These are phyloP conservation scores for Euptelea pleiosperma DNA, from an alignment of 164 flowering plant species.

Conservation along the genomic window DNA sequence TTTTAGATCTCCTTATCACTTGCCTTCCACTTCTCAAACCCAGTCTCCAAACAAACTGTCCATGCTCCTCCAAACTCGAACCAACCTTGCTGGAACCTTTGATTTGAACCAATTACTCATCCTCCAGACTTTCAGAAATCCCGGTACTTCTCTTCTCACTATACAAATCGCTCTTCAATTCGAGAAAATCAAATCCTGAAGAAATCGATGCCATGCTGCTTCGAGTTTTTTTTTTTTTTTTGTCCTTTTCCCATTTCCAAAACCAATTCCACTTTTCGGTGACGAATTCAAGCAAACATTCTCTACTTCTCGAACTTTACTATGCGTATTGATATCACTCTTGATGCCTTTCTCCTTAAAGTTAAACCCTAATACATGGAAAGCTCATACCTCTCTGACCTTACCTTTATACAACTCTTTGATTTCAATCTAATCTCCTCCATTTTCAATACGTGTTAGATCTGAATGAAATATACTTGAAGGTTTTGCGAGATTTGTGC, in stretches of 20 bases:
- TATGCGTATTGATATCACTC: not conserved
- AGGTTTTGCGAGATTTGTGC: not conserved
- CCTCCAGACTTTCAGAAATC: constrained; percentile 7
- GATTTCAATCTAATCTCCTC: too few relatives aligned
- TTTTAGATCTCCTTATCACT: constrained; percentile 51
- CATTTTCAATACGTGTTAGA: too few relatives aligned
- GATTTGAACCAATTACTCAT: constrained; percentile 18
- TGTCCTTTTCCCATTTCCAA: constrained; percentile 4
- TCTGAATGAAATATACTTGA: not conserved
- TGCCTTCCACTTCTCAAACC: constrained; percentile 38
- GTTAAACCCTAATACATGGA: constrained; percentile 34
- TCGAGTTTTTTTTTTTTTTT: too few relatives aligned
- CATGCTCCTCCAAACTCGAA: constrained; percentile 16
- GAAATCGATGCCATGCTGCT: constrained; percentile 14
- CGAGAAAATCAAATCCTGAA: constrained; percentile 29
- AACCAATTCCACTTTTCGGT: not conserved
- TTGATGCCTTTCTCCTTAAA: constrained; percentile 18
- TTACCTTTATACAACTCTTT: constrained; percentile 9
- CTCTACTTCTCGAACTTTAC: not conserved
- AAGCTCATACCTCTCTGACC: constrained; percentile 21
- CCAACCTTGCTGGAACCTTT: constrained; percentile 11
- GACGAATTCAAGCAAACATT: not conserved
- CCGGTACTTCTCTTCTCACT: constrained; percentile 10
- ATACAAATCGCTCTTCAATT: constrained; percentile 20
- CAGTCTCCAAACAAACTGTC: constrained; percentile 9